Evolutionary conservation across 1,139 yeast species (phyloP).

Genomic region (Yamadazyma sp.): DNA sequence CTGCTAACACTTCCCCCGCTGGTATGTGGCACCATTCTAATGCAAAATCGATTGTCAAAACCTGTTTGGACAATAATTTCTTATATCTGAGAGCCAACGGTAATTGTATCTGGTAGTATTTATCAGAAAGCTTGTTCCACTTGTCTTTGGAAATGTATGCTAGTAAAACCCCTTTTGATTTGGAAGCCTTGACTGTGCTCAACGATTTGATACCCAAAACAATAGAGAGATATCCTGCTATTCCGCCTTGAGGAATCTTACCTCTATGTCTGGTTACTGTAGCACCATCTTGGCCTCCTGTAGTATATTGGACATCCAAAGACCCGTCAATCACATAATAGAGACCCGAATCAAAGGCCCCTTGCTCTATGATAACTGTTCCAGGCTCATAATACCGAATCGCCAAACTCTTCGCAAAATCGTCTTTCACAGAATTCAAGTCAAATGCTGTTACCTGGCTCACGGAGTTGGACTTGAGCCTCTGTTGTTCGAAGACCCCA

Average conservation of each 20-base stretch:
- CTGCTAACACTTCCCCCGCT: conserved; percentile 78
- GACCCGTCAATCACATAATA: conserved; percentile 78
- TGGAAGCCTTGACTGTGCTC: conserved; percentile 61
- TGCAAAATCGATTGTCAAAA: conserved; percentile 82
- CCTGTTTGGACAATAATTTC: conserved; percentile 60
- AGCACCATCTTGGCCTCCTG: conserved; percentile 19
- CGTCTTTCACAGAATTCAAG: conserved; percentile 44
- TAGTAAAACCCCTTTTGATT: conserved; percentile 55
- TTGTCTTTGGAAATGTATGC: conserved; percentile 69
- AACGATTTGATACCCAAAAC: conserved; percentile 79
- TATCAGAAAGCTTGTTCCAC: conserved; percentile 68
- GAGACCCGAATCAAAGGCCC: conserved; percentile 69
- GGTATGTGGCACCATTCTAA: conserved; percentile 91
- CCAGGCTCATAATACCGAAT: conserved; percentile 57
- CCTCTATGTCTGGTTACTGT: conserved; percentile 36
- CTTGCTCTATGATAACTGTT: conserved; percentile 59
- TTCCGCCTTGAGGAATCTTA: conserved; percentile 71
- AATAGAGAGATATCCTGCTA: conserved; percentile 86
- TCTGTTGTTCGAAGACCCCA: conserved; percentile 8
- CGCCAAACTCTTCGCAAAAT: conserved; percentile 63
- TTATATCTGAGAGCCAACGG: conserved; percentile 76
- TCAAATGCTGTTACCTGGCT: conserved; percentile 10
- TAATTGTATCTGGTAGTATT: conserved; percentile 71
- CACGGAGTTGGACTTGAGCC: conserved; percentile 9
- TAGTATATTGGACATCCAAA: conserved; percentile 49